Evolutionary conservation across 768 basidiomycete genomes (phyloP), one percentile per base, ranked within the genome.

Genomic region (Tricholoma saponaceum): DNA sequence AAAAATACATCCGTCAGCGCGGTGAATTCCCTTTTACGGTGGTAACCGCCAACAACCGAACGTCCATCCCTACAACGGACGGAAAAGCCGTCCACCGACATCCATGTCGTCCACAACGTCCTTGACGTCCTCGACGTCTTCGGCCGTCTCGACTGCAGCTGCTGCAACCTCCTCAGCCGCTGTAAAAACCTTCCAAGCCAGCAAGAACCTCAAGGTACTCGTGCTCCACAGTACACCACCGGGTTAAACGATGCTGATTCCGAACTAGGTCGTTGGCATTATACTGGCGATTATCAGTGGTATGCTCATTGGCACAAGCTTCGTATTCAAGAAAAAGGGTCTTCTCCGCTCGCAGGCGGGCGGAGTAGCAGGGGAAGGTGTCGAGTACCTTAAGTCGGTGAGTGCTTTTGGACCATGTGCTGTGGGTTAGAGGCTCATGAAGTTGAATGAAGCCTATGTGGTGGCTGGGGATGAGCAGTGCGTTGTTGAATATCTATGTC

Each of bases 241-340:
- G 9, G 16, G n/a, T 50, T 28, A 16, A n/a, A 18, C 2, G 8
- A 10, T 3, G 26, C 47, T 50, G 43, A 54, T 23, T 60, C 55
- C 14, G 50, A n/a, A 26, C 13, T 67, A 89, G 87, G 64, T 90
- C 67, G 84, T 91, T 62, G 90, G 91, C 10, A 83, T 93, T 63
- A 70, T 91, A 49, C 82, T 93, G 58, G 90, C 92, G 51, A 69
- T 94, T 52, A 64, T 69, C 35, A 92, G 89, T 66, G 97, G 96
- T 7, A 41, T 94, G 26, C 83, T 99, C 59, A 99, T 98, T 59
- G 97, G 96, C 4, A 82, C 83, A 39, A 89, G 87, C 64, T 98
- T 98, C 71, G 95, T 98, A 2, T 89, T 99, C 77, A 99, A 99
- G 85, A 99, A 99, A 83, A 97, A 93, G 68, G 96, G 91, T 8